These are phyloP conservation scores for Beta corolliflora DNA, from an alignment of 179 eudicot species.

Conservation along the genomic window DNA sequence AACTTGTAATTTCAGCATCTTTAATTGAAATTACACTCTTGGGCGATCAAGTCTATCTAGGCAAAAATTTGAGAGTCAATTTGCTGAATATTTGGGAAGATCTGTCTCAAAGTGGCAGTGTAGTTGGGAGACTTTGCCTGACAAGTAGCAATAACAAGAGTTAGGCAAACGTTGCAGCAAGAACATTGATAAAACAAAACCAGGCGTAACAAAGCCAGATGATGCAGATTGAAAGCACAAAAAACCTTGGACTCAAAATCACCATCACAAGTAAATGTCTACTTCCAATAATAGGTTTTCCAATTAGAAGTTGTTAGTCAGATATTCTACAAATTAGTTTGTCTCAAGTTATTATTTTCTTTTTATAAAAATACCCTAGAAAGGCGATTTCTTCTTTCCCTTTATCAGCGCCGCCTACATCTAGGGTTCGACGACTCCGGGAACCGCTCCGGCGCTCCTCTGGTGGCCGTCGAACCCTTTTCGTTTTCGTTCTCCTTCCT, in stretches of 20 bases:
- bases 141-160: conserved; percentile 16
- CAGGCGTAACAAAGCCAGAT: neutral
- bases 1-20: conserved; percentile 1
- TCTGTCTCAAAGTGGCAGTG: conserved; percentile 51
- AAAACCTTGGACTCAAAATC: neutral
- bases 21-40: neutral
- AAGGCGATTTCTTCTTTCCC: too few relatives aligned
- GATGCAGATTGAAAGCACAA: neutral
- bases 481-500: too few relatives aligned
- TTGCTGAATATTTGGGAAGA: conserved; percentile 80
- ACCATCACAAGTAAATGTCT: neutral
- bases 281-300: neutral
- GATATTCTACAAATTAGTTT: neutral
- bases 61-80: conserved; percentile 67
- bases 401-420: too few relatives aligned
- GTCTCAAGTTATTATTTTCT: too few relatives aligned
- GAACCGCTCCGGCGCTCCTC: too few relatives aligned
- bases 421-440: too few relatives aligned
- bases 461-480: too few relatives aligned
- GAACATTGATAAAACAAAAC: neutral
- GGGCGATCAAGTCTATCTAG: conserved; percentile 10
- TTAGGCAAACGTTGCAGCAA: conserved; percentile 6
- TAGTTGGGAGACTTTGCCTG: conserved; percentile 73
- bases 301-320: neutral
- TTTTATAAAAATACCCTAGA: too few relatives aligned